These are phyloP conservation scores for Ilyonectria robusta DNA, from an alignment of 2,329 filamentous ascomycete genomes.

Conservation along the genomic window DNA sequence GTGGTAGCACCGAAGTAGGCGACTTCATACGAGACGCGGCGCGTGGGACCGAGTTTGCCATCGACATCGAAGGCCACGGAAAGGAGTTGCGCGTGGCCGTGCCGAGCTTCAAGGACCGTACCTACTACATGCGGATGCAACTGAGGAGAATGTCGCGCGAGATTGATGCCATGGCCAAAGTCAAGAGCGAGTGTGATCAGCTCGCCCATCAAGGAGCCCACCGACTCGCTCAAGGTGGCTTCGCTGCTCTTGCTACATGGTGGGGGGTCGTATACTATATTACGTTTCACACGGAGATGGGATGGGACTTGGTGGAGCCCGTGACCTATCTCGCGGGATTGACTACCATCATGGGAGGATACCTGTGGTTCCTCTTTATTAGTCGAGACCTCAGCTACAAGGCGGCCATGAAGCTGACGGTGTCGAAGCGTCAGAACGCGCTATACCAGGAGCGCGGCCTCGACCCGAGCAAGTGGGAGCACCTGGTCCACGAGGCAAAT, in stretches of 20 bases:
- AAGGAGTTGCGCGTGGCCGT: constrained; percentile 82
- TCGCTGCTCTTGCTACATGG: constrained; percentile 80
- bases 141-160: constrained; percentile 79
- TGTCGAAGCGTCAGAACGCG: constrained; percentile 81
- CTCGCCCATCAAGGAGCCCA: constrained; percentile 84
- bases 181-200: constrained; percentile 87
- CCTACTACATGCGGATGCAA: constrained; percentile 85
- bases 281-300: constrained; percentile 80
- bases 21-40: constrained; percentile 95
- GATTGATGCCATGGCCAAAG: constrained; percentile 77
- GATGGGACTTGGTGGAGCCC: constrained; percentile 93
- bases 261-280: constrained; percentile 86
- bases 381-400: constrained; percentile 91
- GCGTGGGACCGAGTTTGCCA: constrained; percentile 85
- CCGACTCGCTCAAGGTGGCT: constrained; percentile 84
- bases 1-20: constrained; percentile 88
- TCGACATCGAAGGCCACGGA: constrained; percentile 80
- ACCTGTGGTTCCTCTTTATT: constrained; percentile 94
- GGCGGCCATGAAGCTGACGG: constrained; percentile 88
- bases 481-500: constrained; percentile 85
- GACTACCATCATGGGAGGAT: constrained; percentile 88
- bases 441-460: constrained; percentile 84
- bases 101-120: constrained; percentile 91
- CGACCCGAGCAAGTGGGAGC: constrained; percentile 83
- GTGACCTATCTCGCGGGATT: constrained; percentile 92